Conservation (phyloP, 1,284 basidiomycete species). For the Erythrobasidium hasegawianum region DNA sequence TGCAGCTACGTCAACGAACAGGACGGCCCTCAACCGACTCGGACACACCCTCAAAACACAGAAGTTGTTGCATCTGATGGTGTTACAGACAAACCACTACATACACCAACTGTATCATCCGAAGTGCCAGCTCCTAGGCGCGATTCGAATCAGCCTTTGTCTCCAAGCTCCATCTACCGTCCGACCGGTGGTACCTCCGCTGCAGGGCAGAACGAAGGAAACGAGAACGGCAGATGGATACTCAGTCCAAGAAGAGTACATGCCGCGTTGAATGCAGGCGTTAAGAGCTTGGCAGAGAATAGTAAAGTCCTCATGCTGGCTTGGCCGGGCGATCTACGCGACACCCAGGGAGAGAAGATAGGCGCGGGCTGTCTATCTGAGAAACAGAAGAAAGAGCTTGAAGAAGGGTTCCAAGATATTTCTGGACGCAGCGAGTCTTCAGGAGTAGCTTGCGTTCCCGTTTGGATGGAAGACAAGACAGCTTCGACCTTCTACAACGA, state of each 20-base stretch:
- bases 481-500: slow-evolving; percentile 55
- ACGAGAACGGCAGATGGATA: slow-evolving; percentile 58
- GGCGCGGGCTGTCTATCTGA: slow-evolving; percentile 43
- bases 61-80: neutral
- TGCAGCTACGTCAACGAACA: slow-evolving; percentile 31
- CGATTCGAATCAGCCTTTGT: no score
- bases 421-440: slow-evolving; percentile 52
- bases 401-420: slow-evolving; percentile 60
- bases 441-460: slow-evolving; percentile 68
- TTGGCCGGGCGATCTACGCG: slow-evolving; percentile 82
- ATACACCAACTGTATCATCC: neutral
- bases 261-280: slow-evolving; percentile 91
- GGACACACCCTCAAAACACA: neutral
- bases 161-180: no score
- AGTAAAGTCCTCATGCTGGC: slow-evolving; percentile 89
- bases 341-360: slow-evolving; percentile 47
- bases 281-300: slow-evolving; percentile 72
- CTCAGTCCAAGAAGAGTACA: slow-evolving; percentile 80
- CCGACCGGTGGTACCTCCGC: no score
- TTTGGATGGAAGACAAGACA: slow-evolving; percentile 79
- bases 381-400: slow-evolving; percentile 60
- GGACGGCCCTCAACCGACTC: slow-evolving; percentile 1
- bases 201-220: no score
- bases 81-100: neutral
- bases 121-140: neutral